Evolutionary conservation across 768 basidiomycete genomes (phyloP).

Genomic region (Trametes cingulata): DNA sequence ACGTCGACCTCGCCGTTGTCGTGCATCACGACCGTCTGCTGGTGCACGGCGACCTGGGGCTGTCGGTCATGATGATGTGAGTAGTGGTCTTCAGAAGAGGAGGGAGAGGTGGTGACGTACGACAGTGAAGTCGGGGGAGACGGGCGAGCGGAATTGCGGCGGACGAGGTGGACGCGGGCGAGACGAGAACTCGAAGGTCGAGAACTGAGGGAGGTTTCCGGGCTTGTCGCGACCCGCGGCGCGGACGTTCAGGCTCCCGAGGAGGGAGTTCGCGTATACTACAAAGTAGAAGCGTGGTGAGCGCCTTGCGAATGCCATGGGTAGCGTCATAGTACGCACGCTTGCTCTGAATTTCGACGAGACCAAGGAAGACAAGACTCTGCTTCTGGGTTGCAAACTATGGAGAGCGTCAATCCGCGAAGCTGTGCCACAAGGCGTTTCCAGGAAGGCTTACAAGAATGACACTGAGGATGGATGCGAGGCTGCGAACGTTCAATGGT

Average conservation of each 20-base stretch:
- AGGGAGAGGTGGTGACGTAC: background rate
- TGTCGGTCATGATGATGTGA: background rate
- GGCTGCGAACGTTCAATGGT: background rate
- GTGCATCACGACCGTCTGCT: conserved; percentile 12
- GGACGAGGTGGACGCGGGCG: background rate
- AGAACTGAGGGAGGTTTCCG: background rate
- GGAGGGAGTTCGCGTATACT: conserved; percentile 12
- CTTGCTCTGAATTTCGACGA: conserved; percentile 12
- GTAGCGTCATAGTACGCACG: background rate
- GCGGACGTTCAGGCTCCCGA: conserved; percentile 9
- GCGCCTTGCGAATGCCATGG: background rate
- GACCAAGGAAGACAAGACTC: conserved; percentile 9
- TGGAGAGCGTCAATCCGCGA: background rate
- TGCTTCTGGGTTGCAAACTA: conserved; percentile 5
- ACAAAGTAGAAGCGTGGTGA: background rate
- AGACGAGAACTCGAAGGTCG: background rate
- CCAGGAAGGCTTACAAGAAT: background rate
- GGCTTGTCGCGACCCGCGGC: background rate
- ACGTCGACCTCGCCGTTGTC: conserved; percentile 7
- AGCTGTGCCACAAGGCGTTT: background rate
- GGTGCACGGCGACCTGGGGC: conserved; percentile 5
- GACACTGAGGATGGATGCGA: conserved; percentile 4
- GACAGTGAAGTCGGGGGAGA: background rate
- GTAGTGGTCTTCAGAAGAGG: background rate
- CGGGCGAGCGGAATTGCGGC: conserved; percentile 2